Evolutionary conservation across 2,329 filamentous ascomycete species (phyloP).

Genomic region (Ophiosphaerella korrae): DNA sequence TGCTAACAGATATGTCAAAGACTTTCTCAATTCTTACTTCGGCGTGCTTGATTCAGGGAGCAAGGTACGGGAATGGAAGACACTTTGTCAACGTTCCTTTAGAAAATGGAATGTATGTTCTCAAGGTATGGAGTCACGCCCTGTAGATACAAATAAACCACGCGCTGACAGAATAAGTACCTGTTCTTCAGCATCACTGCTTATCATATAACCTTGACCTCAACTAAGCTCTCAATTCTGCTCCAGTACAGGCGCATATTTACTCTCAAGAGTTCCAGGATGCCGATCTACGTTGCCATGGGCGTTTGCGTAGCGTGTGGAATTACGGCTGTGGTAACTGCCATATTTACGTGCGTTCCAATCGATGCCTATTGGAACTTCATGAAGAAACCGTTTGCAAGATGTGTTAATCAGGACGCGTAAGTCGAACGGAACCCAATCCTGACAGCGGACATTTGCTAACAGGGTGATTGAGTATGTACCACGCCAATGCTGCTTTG

Average conservation of each 20-base stretch:
- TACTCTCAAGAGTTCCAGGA: conserved; percentile 14
- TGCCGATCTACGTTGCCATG: conserved; percentile 23
- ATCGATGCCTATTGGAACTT: conserved; percentile 24
- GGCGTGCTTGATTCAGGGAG: conserved; percentile 1
- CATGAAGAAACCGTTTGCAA: background rate
- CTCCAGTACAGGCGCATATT: conserved; percentile 30
- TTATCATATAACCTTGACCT: conserved; percentile 21
- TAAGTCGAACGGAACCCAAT: background rate
- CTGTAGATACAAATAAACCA: too few species aligned
- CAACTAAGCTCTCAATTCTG: conserved; percentile 29
- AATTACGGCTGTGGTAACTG: conserved; percentile 9
- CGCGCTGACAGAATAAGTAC: conserved; percentile 18
- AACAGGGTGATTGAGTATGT: conserved; percentile 9
- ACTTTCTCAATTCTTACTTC: background rate
- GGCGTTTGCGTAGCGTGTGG: conserved; percentile 17
- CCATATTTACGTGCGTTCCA: conserved; percentile 23
- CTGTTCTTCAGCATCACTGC: conserved; percentile 25
- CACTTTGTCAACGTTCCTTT: conserved; percentile 18
- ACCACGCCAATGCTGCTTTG: conserved; percentile 19
- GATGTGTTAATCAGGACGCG: conserved; percentile 10
- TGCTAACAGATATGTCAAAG: background rate
- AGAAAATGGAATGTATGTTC: background rate
- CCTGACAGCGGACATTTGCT: background rate
- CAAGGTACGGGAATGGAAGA: conserved; percentile 18
- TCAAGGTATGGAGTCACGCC: conserved; percentile 13